Percentiles rank a stretch among this genome's conserved stretches.
These are phyloP conservation scores for Aspergillus proliferans DNA, from an alignment of 2,329 filamentous ascomycete species.

Conservation along the genomic window DNA sequence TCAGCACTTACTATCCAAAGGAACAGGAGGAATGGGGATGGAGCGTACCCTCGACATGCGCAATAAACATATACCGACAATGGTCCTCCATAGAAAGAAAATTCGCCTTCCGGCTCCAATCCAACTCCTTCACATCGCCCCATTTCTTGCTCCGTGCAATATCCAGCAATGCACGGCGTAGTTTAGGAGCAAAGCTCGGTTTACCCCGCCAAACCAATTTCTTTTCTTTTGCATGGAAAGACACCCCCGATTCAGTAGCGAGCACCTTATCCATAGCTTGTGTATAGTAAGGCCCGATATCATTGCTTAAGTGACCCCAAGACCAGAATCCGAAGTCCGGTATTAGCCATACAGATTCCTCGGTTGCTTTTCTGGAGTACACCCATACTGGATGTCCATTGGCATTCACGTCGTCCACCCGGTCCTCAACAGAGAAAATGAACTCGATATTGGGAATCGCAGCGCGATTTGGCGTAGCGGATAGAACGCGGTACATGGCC, in stretches of 20 bases:
- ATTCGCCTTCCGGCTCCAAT: neutral
- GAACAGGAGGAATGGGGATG: neutral
- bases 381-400: neutral
- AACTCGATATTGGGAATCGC: conserved; percentile 11
- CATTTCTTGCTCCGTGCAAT: neutral
- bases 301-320: neutral
- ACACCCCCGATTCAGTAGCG: neutral
- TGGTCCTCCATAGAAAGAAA: neutral
- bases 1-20: neutral
- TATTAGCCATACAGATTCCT: conserved; percentile 3
- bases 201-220: conserved; percentile 3
- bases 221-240: neutral
- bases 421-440: conserved; percentile 1
- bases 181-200: conserved; percentile 3
- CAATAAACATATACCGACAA: neutral
- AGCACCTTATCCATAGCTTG: neutral
- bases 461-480: neutral
- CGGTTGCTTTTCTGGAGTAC: neutral
- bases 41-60: neutral
- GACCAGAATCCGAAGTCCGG: conserved; percentile 4
- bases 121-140: neutral
- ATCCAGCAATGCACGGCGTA: conserved; percentile 1
- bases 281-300: conserved; percentile 1
- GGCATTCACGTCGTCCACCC: neutral
- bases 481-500: conserved; percentile 1